phyloP scores from a whole-genome alignment of 2,329 filamentous ascomycete genomes.

The Cercospora sp. region DNA sequence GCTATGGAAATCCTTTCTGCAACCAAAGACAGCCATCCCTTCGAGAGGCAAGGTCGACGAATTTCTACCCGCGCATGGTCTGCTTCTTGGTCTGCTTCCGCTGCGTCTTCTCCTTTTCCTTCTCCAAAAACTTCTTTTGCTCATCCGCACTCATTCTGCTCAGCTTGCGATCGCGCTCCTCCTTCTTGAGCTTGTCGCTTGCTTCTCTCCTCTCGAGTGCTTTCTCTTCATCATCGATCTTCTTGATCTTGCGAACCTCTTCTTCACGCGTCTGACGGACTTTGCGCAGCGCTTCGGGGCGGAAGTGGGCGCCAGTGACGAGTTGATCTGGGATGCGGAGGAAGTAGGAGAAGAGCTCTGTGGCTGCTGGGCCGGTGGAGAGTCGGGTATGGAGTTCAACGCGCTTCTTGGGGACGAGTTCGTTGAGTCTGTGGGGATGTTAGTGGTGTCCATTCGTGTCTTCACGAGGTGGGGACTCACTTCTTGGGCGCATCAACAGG shows the following conservation, averaged over 20 bases:
- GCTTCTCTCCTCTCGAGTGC: conserved; percentile 59
- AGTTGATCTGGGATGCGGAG: conserved; percentile 82
- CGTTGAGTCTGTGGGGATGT: conserved; percentile 65
- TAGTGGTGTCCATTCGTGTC: conserved; percentile 3
- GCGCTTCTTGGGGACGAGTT: conserved; percentile 82
- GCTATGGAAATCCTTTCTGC: background rate
- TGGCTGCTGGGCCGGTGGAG: conserved; percentile 56
- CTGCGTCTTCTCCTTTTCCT: conserved; percentile 77
- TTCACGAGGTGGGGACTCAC: conserved; percentile 52
- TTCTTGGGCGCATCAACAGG: conserved; percentile 81
- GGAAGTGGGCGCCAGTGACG: conserved; percentile 76
- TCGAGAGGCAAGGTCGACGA: too few species aligned
- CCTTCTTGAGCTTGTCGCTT: conserved; percentile 68
- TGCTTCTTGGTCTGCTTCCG: conserved; percentile 63
- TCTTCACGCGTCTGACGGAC: conserved; percentile 77
- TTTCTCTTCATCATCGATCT: conserved; percentile 70
- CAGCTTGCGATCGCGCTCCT: conserved; percentile 70
- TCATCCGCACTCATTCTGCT: conserved; percentile 66
- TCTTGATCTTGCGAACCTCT: conserved; percentile 75
- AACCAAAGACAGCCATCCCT: background rate
- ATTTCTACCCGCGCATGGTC: conserved; percentile 37
- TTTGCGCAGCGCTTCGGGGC: conserved; percentile 82
- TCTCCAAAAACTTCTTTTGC: conserved; percentile 64
- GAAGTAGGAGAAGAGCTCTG: conserved; percentile 75
- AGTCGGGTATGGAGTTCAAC: conserved; percentile 73